phyloP scores from a whole-genome alignment of 345 rosid species.

The Triadica sebifera region DNA sequence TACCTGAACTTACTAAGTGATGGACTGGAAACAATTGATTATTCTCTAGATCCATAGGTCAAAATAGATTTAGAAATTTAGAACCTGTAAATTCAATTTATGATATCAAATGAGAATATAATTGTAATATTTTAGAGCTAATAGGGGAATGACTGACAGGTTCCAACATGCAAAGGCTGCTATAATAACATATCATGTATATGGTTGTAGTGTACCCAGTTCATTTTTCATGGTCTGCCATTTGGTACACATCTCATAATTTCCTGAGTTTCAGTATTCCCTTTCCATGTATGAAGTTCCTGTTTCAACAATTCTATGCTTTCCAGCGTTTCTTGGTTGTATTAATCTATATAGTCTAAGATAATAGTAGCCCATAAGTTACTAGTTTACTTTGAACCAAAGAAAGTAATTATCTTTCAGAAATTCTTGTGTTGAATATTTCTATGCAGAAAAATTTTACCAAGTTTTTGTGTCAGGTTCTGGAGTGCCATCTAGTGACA shows the following conservation, averaged over 20 bases:
- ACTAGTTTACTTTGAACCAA: background rate
- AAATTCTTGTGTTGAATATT: background rate
- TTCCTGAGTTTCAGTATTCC: background rate
- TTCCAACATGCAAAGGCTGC: background rate
- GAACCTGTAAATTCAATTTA: background rate
- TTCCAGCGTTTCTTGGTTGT: background rate
- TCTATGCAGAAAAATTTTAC: conserved; percentile 3
- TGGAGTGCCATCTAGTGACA: conserved; percentile 52
- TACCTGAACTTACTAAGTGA: background rate
- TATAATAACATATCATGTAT: background rate
- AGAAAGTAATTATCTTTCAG: background rate
- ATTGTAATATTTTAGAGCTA: background rate
- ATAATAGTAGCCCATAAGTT: conserved; percentile 6
- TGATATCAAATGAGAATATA: background rate
- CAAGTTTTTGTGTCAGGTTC: conserved; percentile 42
- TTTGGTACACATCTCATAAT: background rate
- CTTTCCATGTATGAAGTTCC: background rate
- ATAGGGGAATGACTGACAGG: background rate
- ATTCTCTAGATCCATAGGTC: background rate
- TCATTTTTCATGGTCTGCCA: background rate
- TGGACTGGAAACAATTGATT: background rate
- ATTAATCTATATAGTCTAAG: background rate
- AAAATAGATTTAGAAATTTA: background rate
- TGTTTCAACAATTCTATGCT: background rate
- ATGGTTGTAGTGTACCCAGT: background rate